Percentiles rank a stretch among this genome's conserved stretches.
Evolutionary conservation across 176 grass and related monocot species (phyloP).

Genomic region (Carex kokanica): DNA sequence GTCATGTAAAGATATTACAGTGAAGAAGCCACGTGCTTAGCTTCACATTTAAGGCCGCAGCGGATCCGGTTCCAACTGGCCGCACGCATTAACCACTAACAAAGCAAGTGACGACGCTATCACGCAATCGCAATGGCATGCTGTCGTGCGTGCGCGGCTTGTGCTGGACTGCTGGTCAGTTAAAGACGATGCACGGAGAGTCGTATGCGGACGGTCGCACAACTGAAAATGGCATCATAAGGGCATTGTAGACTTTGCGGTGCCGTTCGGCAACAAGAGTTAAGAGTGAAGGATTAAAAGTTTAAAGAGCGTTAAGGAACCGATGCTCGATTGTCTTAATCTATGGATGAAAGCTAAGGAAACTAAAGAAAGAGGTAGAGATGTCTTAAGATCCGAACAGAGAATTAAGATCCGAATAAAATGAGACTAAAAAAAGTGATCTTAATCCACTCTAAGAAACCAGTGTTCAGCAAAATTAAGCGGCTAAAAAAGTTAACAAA

Average conservation of each 20-base stretch:
- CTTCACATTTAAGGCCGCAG: background rate
- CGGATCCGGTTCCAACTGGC: background rate
- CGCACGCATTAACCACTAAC: background rate
- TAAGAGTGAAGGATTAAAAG: no score
- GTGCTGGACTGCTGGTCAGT: background rate
- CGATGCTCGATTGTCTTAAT: no score
- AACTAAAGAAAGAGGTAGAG: no score
- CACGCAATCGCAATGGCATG: conserved; percentile 2
- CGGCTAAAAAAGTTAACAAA: no score
- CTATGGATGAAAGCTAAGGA: no score
- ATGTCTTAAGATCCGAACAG: no score
- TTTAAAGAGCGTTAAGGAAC: no score
- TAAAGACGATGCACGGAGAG: background rate
- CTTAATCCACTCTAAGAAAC: no score
- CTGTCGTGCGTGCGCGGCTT: background rate
- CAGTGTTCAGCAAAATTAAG: no score
- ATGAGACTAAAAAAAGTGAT: no score
- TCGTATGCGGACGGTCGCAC: background rate
- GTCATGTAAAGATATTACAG: background rate
- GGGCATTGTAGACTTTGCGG: background rate
- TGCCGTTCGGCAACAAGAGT: no score
- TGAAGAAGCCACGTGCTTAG: background rate
- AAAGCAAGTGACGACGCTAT: background rate
- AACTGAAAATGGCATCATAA: background rate
- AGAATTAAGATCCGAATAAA: no score